These are phyloP conservation scores for Blastobotrys attinorum DNA, from an alignment of 805 yeast genomes.

Conservation along the genomic window DNA sequence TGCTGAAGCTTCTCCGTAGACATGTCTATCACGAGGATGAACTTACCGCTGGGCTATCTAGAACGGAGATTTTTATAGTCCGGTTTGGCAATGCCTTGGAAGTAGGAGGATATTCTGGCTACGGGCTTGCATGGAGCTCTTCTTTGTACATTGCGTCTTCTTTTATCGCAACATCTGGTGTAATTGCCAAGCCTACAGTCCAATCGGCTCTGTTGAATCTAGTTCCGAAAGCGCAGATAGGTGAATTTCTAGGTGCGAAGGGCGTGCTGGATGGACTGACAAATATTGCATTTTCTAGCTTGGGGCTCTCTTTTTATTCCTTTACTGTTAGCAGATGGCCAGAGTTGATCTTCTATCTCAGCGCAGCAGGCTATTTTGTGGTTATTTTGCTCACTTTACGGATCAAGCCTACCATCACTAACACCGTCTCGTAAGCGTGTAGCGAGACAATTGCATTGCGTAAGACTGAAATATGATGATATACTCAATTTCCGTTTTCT, in stretches of 20 bases:
- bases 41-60: slow-evolving; percentile 16
- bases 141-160: slow-evolving; percentile 20
- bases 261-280: slow-evolving; percentile 13
- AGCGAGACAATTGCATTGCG: neutral
- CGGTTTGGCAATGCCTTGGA: slow-evolving; percentile 20
- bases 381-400: slow-evolving; percentile 7
- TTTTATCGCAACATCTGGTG: slow-evolving; percentile 23
- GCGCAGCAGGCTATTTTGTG: slow-evolving; percentile 12
- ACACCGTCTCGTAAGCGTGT: neutral
- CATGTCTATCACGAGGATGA: slow-evolving; percentile 14
- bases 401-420: neutral
- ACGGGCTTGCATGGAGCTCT: slow-evolving; percentile 17
- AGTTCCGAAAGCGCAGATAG: slow-evolving; percentile 22
- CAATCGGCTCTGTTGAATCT: slow-evolving; percentile 25
- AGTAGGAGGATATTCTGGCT: slow-evolving; percentile 21
- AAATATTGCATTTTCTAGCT: slow-evolving; percentile 8
- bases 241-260: slow-evolving; percentile 25
- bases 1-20: slow-evolving; percentile 14
- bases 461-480: neutral
- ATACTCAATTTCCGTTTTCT: neutral
- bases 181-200: slow-evolving; percentile 23
- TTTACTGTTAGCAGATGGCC: slow-evolving; percentile 12
- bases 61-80: slow-evolving; percentile 14
- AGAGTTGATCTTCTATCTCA: slow-evolving; percentile 11
- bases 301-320: slow-evolving; percentile 13